Conservation (phyloP, 768 basidiomycete genomes). For the Cyclocybe aegerita region DNA sequence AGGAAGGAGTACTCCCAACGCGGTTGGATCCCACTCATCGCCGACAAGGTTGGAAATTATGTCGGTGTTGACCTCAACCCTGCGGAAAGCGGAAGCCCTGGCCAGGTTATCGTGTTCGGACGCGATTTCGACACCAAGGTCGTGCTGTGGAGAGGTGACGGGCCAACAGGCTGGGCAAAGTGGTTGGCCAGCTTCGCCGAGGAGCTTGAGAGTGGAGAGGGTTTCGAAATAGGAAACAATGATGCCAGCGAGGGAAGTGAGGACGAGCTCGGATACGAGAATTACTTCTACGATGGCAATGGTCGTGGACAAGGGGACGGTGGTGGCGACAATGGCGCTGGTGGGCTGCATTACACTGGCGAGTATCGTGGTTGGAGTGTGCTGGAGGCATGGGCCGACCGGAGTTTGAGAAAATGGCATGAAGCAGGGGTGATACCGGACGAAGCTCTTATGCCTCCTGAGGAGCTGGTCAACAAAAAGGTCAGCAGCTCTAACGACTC, state of each 20-base stretch:
- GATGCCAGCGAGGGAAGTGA: slow-evolving; percentile 73
- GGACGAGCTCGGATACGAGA: slow-evolving; percentile 82
- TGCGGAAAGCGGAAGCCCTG: slow-evolving; percentile 66
- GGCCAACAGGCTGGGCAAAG: slow-evolving; percentile 88
- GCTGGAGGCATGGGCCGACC: slow-evolving; percentile 91
- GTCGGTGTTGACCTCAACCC: slow-evolving; percentile 95
- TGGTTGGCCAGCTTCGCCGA: slow-evolving; percentile 93
- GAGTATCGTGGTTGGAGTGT: slow-evolving; percentile 93
- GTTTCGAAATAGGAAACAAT: slow-evolving; percentile 70
- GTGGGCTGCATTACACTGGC: slow-evolving; percentile 74
- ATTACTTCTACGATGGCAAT: slow-evolving; percentile 82
- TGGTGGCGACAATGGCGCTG: slow-evolving; percentile 69
- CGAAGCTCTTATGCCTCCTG: slow-evolving; percentile 33
- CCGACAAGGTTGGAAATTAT: slow-evolving; percentile 95
- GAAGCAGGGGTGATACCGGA: slow-evolving; percentile 71
- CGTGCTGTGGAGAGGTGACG: slow-evolving; percentile 91
- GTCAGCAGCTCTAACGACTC: slow-evolving; percentile 5
- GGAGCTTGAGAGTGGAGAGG: slow-evolving; percentile 88
- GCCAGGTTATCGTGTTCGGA: slow-evolving; percentile 98
- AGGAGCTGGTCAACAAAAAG: slow-evolving; percentile 48
- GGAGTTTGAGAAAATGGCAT: slow-evolving; percentile 84
- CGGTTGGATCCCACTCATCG: slow-evolving; percentile 95
- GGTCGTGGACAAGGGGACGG: slow-evolving; percentile 79
- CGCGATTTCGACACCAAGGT: slow-evolving; percentile 98
- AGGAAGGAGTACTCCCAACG: slow-evolving; percentile 87